Base-by-base conservation (phyloP, 306 rosid genomes). In the Ormosia semicastrata region DNA sequence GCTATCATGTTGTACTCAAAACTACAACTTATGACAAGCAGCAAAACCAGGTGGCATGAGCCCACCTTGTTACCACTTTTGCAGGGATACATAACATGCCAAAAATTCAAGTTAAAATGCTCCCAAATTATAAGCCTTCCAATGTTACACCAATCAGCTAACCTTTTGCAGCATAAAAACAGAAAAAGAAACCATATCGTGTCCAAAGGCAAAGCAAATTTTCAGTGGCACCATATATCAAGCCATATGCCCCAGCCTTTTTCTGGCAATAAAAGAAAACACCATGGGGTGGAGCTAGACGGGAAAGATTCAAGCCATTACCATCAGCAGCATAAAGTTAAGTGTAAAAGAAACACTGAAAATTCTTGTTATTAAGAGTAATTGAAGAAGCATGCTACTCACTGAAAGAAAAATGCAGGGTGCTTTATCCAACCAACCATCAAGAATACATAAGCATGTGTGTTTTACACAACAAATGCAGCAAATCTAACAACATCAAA, bases 391-490 rank as follows among this genome's bases (percentile, higher is more conserved):
- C 90, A 84, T 76, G 79, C 77, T 73, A 89, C 73, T 90, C 85
- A 83, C 72, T 80, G 83, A 89, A 71, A 83, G 82, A 85, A 87
- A 88, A 86, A 72, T 80, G 88, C 89, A 87, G 69, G 78, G 81
- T 86, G 86, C 50, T 71, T 64, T 88, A 83, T 81, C 89, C 86
- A 93, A 73, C 91, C 93, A 88, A 89, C 90, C 91, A 86, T 71
- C 73, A 89, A 90, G 89, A 92, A 86, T 89, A 89, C 96, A 91
- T 79, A 89, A 80, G 87, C 91, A 82, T 85, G 88, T 89, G 91
- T 88, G 87, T 89, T 88, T 91, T 93, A 93, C 91, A 93, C 93
- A 89, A 86, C 82, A 87, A 89, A 88, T 85, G 86, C 88, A 82
- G 87, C 88, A 84, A 90, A 89, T 82, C 74, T 82, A 86, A 92